A percentile compares a stretch with the other conserved stretches of the same genome.
Conservation (phyloP, 495 filamentous ascomycete species). For the Apiosordaria backusii region DNA sequence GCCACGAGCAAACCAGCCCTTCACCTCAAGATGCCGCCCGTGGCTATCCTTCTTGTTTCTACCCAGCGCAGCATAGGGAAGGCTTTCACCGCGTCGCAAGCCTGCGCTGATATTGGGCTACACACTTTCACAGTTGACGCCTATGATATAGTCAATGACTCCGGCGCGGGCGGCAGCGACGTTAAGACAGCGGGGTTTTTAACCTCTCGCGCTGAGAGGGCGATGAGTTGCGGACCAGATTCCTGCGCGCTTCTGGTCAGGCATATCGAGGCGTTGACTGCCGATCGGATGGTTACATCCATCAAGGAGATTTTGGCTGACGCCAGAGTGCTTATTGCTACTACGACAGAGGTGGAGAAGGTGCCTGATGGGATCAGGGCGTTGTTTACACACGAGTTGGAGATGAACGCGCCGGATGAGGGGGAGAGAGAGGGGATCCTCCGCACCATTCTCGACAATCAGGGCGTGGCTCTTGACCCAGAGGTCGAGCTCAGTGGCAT, state of each 20-base stretch:
- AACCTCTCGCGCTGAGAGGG: conserved; percentile 80
- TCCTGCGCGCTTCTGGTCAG: conserved; percentile 77
- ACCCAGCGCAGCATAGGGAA: conserved; percentile 93
- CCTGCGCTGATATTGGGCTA: conserved; percentile 82
- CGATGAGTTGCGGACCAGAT: conserved; percentile 79
- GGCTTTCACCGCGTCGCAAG: conserved; percentile 65
- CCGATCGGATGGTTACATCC: conserved; percentile 79
- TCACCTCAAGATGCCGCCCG: conserved; percentile 77
- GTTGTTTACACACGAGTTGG: conserved; percentile 92
- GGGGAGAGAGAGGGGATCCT: conserved; percentile 86
- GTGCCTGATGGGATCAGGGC: conserved; percentile 84
- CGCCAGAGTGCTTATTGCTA: conserved; percentile 79
- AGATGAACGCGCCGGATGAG: conserved; percentile 90
- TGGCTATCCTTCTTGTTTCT: conserved; percentile 82
- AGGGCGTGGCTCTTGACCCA: conserved; percentile 64
- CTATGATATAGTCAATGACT: conserved; percentile 89
- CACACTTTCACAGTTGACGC: conserved; percentile 88
- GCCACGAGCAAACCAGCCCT: conserved; percentile 85
- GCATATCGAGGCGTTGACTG: conserved; percentile 86
- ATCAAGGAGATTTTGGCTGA: conserved; percentile 74
- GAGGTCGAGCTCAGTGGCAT: conserved; percentile 80
- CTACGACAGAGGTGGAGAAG: conserved; percentile 91
- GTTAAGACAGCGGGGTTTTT: conserved; percentile 90
- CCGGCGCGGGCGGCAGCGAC: conserved; percentile 78
- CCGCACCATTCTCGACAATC: conserved; percentile 68